Percentiles rank a stretch among this genome's conserved stretches.
phyloP scores from a whole-genome alignment of 1,139 yeast genomes.

The Geotrichum restrictum region DNA sequence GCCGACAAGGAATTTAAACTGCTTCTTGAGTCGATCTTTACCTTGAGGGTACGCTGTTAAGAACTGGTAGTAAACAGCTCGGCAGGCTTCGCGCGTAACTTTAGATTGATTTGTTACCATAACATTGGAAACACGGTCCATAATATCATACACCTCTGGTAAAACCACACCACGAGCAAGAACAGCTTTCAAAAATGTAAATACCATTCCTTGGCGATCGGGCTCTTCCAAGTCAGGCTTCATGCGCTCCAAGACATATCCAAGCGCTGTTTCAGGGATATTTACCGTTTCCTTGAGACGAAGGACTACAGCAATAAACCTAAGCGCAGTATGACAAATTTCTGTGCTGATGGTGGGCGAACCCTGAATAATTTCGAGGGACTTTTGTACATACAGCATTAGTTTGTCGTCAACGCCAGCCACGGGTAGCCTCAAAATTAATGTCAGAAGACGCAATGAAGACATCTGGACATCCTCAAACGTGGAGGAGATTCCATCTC shows the following conservation, averaged over 20 bases:
- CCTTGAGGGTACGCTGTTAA: slow-evolving; percentile 95
- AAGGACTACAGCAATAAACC: slow-evolving; percentile 67
- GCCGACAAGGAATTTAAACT: slow-evolving; percentile 74
- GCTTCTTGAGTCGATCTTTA: slow-evolving; percentile 75
- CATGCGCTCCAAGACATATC: slow-evolving; percentile 69
- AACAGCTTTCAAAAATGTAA: slow-evolving; percentile 73
- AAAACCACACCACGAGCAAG: slow-evolving; percentile 68
- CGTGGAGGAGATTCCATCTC: slow-evolving; percentile 50
- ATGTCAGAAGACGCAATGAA: slow-evolving; percentile 59
- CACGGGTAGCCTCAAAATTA: slow-evolving; percentile 61
- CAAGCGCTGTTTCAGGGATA: slow-evolving; percentile 67
- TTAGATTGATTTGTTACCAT: slow-evolving; percentile 88
- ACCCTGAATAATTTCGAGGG: slow-evolving; percentile 64
- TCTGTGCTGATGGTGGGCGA: slow-evolving; percentile 77
- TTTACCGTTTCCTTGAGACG: slow-evolving; percentile 64
- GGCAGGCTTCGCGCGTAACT: slow-evolving; percentile 79
- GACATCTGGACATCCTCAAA: slow-evolving; percentile 74
- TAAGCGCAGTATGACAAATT: slow-evolving; percentile 75
- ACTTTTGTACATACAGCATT: slow-evolving; percentile 40
- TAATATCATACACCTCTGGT: slow-evolving; percentile 85
- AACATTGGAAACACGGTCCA: slow-evolving; percentile 75
- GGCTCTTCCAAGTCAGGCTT: slow-evolving; percentile 92
- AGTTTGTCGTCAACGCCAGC: slow-evolving; percentile 49
- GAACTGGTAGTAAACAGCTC: slow-evolving; percentile 80
- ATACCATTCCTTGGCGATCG: slow-evolving; percentile 80